Evolutionary conservation across 108 stramenopile genomes (phyloP), one percentile per base, ranked within the genome.

Genomic region (Fragilaria crotonensis): DNA sequence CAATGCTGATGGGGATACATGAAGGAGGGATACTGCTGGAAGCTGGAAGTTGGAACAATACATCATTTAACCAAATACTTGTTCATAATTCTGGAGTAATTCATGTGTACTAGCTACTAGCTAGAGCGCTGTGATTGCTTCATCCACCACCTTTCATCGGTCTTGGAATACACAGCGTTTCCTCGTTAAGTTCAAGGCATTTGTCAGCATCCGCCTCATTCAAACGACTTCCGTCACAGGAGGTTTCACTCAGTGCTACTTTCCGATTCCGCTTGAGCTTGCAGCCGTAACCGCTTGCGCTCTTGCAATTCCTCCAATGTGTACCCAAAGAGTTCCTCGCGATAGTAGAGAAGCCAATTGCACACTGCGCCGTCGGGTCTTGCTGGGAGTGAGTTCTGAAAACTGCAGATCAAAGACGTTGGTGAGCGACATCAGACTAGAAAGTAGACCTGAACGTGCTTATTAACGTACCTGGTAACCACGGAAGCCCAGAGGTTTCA

Each of bases 301-400:
- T 83, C 81, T 41, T 41, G 57, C 54, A 95, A 57, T 62, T 95
- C 89, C 58, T 96, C 91, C 21, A 96, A 29, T 36, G 86, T 90
- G 59, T 78, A 80, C 11, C 95, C 95, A 70, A 84, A 92, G 5
- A 96, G 62, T 52, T 93, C 83, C 49, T 91, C 88, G 26, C 90
- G 67, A 67, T 77, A 96, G 63, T 75, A 96, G 5, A 96, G 52
- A 11, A 96, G 48, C 95, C 95, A 96, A 60, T 93, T 96, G 82
- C 78, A 50, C 85, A 93, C 66, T 98, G 97, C 17, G 95, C 97
- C 97, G 53, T 44, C 96, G 75, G 9, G 96, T 97, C 64, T 89
- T 81, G 78, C 96, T 96, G 50, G 96, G 96, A n/a, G 95, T 96
- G 49, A 97, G 76, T 62, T 91, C 94, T 20, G 77, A 75, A 54